Evolutionary conservation across 169 alveolate genomes (phyloP).

Genomic region (Babesia ovis): DNA sequence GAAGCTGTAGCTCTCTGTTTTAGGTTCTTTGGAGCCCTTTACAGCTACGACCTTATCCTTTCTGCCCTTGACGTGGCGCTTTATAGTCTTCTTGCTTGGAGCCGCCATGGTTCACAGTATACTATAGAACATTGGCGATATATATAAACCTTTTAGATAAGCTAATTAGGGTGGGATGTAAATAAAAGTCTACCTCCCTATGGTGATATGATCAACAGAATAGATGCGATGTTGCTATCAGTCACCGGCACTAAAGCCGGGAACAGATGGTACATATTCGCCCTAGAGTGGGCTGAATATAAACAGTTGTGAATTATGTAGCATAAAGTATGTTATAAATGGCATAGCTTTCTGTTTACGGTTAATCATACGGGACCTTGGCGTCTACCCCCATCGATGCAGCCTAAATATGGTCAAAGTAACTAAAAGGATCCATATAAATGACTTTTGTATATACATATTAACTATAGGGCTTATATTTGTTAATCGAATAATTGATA

Average conservation of each 20-base stretch:
- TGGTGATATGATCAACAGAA: neutral
- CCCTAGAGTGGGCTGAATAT: neutral
- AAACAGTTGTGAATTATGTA: neutral
- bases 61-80: conserved; percentile 30
- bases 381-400: neutral
- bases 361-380: too few relatives aligned
- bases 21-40: conserved; percentile 3
- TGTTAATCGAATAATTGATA: too few relatives aligned
- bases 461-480: too few relatives aligned
- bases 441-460: too few relatives aligned
- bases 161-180: neutral
- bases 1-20: conserved; percentile 30
- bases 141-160: neutral
- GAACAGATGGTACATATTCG: neutral
- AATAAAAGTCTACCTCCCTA: neutral
- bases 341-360: too few relatives aligned
- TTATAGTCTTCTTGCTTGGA: conserved; percentile 40
- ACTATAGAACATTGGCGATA: neutral
- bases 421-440: neutral
- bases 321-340: neutral
- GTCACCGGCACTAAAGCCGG: neutral
- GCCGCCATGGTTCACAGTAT: conserved; percentile 5
- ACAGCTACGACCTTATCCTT: conserved; percentile 25
- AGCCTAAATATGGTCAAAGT: neutral
- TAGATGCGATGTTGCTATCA: neutral